phyloP scores from a whole-genome alignment of 495 filamentous ascomycete species.

The Tetracladium setigerum region DNA sequence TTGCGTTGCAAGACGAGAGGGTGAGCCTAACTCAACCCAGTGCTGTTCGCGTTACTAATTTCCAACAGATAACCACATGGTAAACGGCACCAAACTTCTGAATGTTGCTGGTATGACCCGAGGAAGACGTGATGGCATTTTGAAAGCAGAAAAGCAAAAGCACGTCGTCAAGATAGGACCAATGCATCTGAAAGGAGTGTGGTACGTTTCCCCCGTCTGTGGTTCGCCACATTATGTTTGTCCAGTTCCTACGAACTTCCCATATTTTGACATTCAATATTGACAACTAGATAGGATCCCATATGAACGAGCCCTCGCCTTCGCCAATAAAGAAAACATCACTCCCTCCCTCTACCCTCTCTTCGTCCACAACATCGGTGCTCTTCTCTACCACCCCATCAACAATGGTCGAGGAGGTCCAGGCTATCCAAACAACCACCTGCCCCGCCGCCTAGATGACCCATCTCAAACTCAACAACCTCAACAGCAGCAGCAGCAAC shows the following conservation, averaged over 20 bases:
- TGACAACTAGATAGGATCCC: constrained; percentile 65
- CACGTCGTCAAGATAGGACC: constrained; percentile 98
- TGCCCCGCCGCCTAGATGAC: no score
- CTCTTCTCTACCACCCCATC: constrained; percentile 85
- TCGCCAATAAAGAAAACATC: constrained; percentile 99
- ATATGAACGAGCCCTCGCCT: constrained; percentile 90
- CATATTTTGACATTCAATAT: constrained; percentile 5
- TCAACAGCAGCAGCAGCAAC: constrained; percentile 1
- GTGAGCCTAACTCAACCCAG: constrained; percentile 37
- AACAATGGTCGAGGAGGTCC: constrained; percentile 72
- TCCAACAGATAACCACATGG: constrained; percentile 87
- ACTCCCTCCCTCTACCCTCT: constrained; percentile 93
- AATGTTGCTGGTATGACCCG: constrained; percentile 98
- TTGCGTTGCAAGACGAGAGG: constrained; percentile 90
- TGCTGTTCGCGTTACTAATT: neutral
- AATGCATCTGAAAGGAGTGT: constrained; percentile 98
- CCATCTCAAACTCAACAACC: neutral
- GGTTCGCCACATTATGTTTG: constrained; percentile 1
- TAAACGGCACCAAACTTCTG: constrained; percentile 94
- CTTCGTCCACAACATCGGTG: constrained; percentile 97
- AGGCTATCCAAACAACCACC: constrained; percentile 18
- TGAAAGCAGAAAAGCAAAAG: constrained; percentile 93
- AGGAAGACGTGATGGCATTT: constrained; percentile 87
- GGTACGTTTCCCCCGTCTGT: constrained; percentile 50
- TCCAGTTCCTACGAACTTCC: constrained; percentile 7